Evolutionary conservation across 2,329 filamentous ascomycete genomes (phyloP), one percentile per base, ranked within the genome.

Genomic region (Colletotrichum scovillei): DNA sequence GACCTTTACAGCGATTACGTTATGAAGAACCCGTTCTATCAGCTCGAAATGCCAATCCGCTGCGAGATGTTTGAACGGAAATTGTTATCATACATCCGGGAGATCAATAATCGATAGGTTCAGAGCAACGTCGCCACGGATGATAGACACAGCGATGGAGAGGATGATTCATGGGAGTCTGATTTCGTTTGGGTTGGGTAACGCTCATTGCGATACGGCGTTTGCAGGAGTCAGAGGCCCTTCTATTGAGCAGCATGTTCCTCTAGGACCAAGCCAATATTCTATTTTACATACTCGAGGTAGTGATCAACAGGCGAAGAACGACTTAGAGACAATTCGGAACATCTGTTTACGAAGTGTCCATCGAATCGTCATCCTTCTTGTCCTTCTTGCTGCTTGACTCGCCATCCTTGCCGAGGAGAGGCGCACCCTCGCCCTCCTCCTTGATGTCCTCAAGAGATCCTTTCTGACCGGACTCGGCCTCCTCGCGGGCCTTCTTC

Each of bases 21-120:
- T 77, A 98, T 98, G 95, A 99, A 98, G 88, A 99, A 99, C 82
- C 97, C 97, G 1, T 99, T 99, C 81, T 98, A 98, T 85, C 95
- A 97, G 80, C 88, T 98, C 70, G 97, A 99, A 86, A 99, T 98
- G 95, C 97, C 97, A 7, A 91, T 99, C 67, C 89, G 97, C 74
- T 98, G 97, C 84, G 97, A 98, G 80, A 93, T 95, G 78, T 99
- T 98, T 85, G 97, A 99, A 82, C 89, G 95, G 78, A 94, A 94
- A 82, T 82, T 98, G 76, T 89, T 90, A 76, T 94, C 92, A 49
- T 97, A 95, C 84, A 91, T 98, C 78, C 91, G 94, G 80, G 90
- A 91, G 80, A 88, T 92, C 77, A 93, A 92, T 79, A 91, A 87
- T 79, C 89, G 88, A 81, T 86, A 73, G 67, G 32, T 24, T 49